Evolutionary conservation across 176 grass and related monocot genomes (phyloP), one percentile per base, ranked within the genome.

Genomic region (Miscanthus lutarioriparius): DNA sequence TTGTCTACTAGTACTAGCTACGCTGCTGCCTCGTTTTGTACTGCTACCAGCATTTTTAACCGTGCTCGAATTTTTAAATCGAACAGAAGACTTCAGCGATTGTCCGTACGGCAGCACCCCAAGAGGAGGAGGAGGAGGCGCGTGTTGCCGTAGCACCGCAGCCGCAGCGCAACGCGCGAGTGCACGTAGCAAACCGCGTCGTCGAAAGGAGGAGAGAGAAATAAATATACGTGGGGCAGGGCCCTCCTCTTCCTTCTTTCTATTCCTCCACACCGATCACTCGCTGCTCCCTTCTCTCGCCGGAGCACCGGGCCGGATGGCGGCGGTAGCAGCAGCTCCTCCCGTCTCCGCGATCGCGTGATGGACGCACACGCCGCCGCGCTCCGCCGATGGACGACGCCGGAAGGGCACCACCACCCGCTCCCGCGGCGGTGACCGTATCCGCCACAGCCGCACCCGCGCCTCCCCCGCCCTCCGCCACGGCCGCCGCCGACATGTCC

Each of bases 321-420:
- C 88, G 91, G 91, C 88, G 49, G 85, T 47, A 69, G 66, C 66
- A 12, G 47, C 79, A 70, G 79, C 79, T 17, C 66, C 79, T 16
- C 35, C 74, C 20, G 51, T 81, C 77, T 77, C 87, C 12, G 71
- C 64, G 79, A 90, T 90, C 86, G 85, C 67, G 81, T 90, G 85
- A 88, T 93, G 88, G 91, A 39, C 8, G 9, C 12, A 9, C 22
- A 73, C 9, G 65, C 68, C 68, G 14, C 80, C 58, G 23, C 64
- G n/a, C 79, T 75, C 75, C 54, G 79, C 83, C 71, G 64, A 90
- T 86, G 88, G 88, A 91, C 51, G 85, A 88, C 76, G 86, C 91
- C 79, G 91, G 82, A 87, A 85, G 84, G 81, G 77, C 75, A 82
- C 58, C 58, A 13, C 58, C 58, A 26, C 47, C 88, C 78, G 82